Evolutionary conservation across 257 asterid genomes (phyloP), one percentile per base, ranked within the genome.

Genomic region (Nicotiana tomentosiformis): DNA sequence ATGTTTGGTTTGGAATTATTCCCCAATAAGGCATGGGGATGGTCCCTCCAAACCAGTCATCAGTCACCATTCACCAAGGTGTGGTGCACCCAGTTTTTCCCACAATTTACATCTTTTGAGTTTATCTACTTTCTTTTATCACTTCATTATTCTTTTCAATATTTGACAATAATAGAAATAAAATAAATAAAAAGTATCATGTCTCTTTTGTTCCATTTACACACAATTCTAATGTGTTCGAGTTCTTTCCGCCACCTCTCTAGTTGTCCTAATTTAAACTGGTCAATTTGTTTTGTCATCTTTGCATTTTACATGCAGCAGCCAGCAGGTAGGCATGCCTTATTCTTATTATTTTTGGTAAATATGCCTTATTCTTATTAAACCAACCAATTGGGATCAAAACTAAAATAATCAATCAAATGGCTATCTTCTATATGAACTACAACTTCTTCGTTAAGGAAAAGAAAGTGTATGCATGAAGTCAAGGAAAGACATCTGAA

Each of bases 41-140:
- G 77, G 80, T 57, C 87, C 85, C 84, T 20, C 64, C 83, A 37
- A 26, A 29, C 74, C 86, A 84, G 65, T 87, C 62, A 82, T 79
- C 66, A 7, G 51, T 86, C 79, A 33, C 35, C 66, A 7, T 37
- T 86, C 79, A 33, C 35, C 69, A 84, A 77, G 83, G 83, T 70
- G 81, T 26, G 77, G 33, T 84, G 84, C 83, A 66, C 77, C 64
- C 79, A 32, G 83, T 72, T 83, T 82, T 85, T 49, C 0, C 64
- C 62, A 86, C 83, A 12, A 66, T 20, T 60, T 55, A 65, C 65
- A 33, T 7, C 56, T 74, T 57, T 69, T 53, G 5, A 18, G 12
- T 16, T 61, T 35, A 51, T 74, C 80, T 74, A 74, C 35, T 74
- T 26, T 29, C 30, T 29, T 29, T 29, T 29, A 29, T 29, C 49